Conservation (phyloP, 1,284 basidiomycete genomes). For the Meira miltonrushii region DNA sequence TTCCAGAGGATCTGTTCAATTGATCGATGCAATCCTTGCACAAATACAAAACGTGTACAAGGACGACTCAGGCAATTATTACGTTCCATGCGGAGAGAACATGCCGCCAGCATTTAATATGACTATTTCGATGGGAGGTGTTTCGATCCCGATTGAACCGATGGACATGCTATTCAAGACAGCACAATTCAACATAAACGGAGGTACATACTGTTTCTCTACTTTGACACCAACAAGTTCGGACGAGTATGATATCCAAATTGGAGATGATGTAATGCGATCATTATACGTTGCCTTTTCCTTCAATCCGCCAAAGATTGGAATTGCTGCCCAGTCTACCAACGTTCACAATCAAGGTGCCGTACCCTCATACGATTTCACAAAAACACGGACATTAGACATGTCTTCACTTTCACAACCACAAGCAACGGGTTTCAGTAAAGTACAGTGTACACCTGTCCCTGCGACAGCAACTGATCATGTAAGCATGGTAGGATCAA, state of each 20-base stretch:
- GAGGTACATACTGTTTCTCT: background rate
- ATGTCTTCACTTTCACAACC: background rate
- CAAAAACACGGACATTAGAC: background rate
- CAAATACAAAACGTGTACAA: background rate
- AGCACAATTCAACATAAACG: background rate
- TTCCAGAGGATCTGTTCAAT: background rate
- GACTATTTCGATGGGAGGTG: conserved; percentile 4
- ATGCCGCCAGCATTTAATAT: background rate
- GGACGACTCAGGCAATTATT: background rate
- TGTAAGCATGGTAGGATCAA: background rate
- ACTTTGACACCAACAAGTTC: background rate
- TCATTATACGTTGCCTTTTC: background rate
- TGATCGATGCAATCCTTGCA: background rate
- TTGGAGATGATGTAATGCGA: conserved; percentile 5
- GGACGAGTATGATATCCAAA: conserved; percentile 1
- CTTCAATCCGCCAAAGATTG: background rate
- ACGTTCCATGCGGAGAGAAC: conserved; percentile 2
- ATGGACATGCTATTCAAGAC: conserved; percentile 1
- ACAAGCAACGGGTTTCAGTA: too few relatives aligned
- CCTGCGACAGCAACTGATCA: background rate
- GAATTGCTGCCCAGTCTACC: background rate
- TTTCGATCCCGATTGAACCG: background rate
- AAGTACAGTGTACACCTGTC: background rate
- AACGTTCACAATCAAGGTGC: conserved; percentile 6
- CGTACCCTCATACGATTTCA: background rate